Percentiles rank a stretch among this genome's conserved stretches.
These are phyloP conservation scores for Lunasporangiospora selenospora DNA, from an alignment of 192 early-diverging fungal species.

Conservation along the genomic window DNA sequence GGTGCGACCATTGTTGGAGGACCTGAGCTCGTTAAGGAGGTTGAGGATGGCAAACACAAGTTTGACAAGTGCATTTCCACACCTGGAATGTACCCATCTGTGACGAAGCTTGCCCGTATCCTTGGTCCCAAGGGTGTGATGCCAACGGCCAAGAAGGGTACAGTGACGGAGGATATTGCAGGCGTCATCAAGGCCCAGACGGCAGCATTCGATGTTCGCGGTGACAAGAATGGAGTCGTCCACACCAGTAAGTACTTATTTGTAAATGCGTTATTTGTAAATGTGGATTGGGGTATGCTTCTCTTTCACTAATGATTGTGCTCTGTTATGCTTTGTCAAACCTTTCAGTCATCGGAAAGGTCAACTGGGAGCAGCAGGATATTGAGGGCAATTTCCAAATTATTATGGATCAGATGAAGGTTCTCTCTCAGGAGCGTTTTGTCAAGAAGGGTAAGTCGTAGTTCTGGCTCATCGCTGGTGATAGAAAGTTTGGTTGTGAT, in stretches of 20 bases:
- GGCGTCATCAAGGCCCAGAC: constrained; percentile 67
- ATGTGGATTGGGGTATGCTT: neutral
- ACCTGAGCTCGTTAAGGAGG: constrained; percentile 81
- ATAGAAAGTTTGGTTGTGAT: neutral
- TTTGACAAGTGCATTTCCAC: constrained; percentile 91
- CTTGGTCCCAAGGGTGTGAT: constrained; percentile 97
- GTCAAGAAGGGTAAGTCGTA: constrained; percentile 51
- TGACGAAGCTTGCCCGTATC: constrained; percentile 86
- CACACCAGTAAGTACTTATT: constrained; percentile 55
- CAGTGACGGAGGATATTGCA: constrained; percentile 81
- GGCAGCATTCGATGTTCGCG: constrained; percentile 77
- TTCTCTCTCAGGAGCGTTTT: constrained; percentile 59
- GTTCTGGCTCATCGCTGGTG: neutral
- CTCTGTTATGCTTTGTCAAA: neutral
- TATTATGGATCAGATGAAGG: constrained; percentile 67
- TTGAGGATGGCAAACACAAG: constrained; percentile 51
- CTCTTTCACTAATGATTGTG: constrained; percentile 5
- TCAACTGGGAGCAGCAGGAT: constrained; percentile 43
- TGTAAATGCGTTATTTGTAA: constrained; percentile 2
- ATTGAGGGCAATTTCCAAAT: constrained; percentile 58
- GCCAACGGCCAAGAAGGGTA: constrained; percentile 88
- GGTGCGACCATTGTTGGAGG: constrained; percentile 89
- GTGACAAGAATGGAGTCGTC: constrained; percentile 75
- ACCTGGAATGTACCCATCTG: constrained; percentile 86
- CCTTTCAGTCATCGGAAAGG: constrained; percentile 37